Conservation (phyloP, 2,329 filamentous ascomycete species). For the Aspergillus hiratsukae region DNA sequence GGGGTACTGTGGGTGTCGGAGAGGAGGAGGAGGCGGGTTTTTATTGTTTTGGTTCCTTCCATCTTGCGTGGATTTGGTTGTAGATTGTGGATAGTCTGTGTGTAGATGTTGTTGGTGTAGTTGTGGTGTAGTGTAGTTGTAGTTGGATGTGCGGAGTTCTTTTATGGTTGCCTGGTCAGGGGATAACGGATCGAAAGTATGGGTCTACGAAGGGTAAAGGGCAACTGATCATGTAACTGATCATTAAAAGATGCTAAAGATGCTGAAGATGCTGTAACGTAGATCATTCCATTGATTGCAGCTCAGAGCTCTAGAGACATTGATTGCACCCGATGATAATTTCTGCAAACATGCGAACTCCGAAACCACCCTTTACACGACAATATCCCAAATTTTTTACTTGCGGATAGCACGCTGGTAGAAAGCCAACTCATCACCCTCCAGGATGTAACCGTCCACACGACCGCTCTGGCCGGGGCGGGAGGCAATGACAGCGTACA, state of each 20-base stretch:
- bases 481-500: slow-evolving; percentile 89
- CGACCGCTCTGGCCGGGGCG: slow-evolving; percentile 96
- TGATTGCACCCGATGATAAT: slow-evolving; percentile 22
- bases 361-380: slow-evolving; percentile 31
- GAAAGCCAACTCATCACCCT: slow-evolving; percentile 99
- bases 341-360: slow-evolving; percentile 35
- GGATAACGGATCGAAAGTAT: too few species aligned
- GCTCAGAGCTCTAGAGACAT: slow-evolving; percentile 39
- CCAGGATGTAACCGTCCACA: slow-evolving; percentile 94
- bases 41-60: too few species aligned
- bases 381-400: slow-evolving; percentile 54
- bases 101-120: too few species aligned
- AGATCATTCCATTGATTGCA: slow-evolving; percentile 34
- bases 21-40: slow-evolving; percentile 31
- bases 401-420: slow-evolving; percentile 99
- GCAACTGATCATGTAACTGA: too few species aligned
- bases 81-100: too few species aligned
- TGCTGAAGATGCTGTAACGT: slow-evolving; percentile 11
- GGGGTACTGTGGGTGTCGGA: slow-evolving; percentile 40
- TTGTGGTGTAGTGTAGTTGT: too few species aligned
- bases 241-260: slow-evolving; percentile 5
- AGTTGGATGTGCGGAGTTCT: too few species aligned
- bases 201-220: too few species aligned
- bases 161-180: too few species aligned
- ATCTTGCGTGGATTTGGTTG: too few species aligned